phyloP scores from a whole-genome alignment of 257 asterid genomes.

The Jacaranda mimosifolia region DNA sequence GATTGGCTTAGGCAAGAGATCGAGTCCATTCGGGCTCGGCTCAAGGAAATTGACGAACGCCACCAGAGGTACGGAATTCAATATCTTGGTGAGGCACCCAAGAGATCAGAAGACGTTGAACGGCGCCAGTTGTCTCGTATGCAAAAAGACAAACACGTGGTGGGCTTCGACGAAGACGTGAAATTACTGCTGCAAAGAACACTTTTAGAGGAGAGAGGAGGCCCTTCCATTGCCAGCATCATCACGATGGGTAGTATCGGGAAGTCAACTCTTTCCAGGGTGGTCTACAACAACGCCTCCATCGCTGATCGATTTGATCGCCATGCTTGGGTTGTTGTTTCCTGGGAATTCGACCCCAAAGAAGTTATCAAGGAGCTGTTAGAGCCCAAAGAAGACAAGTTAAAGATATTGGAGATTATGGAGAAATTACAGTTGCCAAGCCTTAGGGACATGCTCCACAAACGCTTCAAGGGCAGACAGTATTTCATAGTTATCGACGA shows the following conservation, averaged over 20 bases:
- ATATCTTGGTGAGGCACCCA: background rate
- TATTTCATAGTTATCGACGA: conserved; percentile 32
- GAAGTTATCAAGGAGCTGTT: conserved; percentile 33
- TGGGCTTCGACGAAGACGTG: conserved; percentile 29
- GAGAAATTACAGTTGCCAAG: background rate
- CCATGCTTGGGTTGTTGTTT: conserved; percentile 39
- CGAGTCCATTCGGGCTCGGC: background rate
- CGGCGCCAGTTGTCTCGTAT: conserved; percentile 3
- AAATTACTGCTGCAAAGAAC: background rate
- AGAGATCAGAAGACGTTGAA: background rate
- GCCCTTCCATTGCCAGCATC: conserved; percentile 18
- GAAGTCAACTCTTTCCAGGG: conserved; percentile 32
- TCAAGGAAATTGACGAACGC: background rate
- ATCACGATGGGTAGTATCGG: conserved; percentile 35
- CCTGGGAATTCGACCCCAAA: conserved; percentile 6
- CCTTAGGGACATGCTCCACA: background rate
- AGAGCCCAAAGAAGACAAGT: background rate
- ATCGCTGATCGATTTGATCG: conserved; percentile 13
- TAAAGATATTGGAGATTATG: background rate
- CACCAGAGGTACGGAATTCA: conserved; percentile 27
- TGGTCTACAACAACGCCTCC: conserved; percentile 11
- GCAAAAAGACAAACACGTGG: conserved; percentile 28
- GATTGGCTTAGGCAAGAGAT: conserved; percentile 18
- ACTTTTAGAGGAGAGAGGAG: background rate
- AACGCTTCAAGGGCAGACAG: background rate